These are phyloP conservation scores for Podospora sp. DNA, from an alignment of 495 filamentous ascomycete genomes.

Conservation along the genomic window DNA sequence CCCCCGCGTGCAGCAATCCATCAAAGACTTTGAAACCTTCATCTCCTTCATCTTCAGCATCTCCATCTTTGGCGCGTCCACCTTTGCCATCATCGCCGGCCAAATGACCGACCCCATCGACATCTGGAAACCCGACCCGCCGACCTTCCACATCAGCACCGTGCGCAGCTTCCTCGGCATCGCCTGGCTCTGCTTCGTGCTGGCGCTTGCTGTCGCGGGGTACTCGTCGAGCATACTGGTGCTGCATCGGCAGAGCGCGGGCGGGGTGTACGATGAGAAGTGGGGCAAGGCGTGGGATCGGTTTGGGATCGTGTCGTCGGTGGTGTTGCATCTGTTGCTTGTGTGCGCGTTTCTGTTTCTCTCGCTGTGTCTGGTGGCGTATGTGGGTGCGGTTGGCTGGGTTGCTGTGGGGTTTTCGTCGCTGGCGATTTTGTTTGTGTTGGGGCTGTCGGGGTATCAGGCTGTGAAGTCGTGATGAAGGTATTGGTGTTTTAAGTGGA, in stretches of 20 bases:
- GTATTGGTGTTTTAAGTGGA: too few species aligned
- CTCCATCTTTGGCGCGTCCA: conserved; percentile 17
- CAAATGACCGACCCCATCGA: conserved; percentile 15
- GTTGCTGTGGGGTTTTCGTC: conserved; percentile 10
- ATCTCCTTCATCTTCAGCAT: conserved; percentile 16
- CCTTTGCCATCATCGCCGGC: conserved; percentile 14
- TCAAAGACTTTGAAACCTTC: conserved; percentile 14
- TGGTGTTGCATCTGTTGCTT: conserved; percentile 10
- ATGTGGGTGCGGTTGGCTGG: conserved; percentile 12
- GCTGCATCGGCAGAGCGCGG: conserved; percentile 5
- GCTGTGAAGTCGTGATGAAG: not conserved
- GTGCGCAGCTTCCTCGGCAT: conserved; percentile 13
- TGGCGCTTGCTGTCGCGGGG: conserved; percentile 13
- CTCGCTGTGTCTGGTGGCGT: conserved; percentile 11
- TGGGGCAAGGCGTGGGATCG: conserved; percentile 13
- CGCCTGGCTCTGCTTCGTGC: conserved; percentile 14
- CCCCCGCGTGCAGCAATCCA: conserved; percentile 1
- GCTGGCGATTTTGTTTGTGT: conserved; percentile 2
- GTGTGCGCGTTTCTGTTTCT: conserved; percentile 13
- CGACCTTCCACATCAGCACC: not conserved
- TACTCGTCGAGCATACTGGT: conserved; percentile 13
- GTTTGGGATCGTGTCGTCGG: conserved; percentile 7
- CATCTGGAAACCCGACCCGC: conserved; percentile 8
- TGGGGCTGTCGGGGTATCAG: conserved; percentile 10
- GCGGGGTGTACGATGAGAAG: not conserved